A percentile compares a stretch with the other conserved stretches of the same genome.
phyloP scores from a whole-genome alignment of 371 early-diverging fungal genomes.

The Blakeslea trispora region DNA sequence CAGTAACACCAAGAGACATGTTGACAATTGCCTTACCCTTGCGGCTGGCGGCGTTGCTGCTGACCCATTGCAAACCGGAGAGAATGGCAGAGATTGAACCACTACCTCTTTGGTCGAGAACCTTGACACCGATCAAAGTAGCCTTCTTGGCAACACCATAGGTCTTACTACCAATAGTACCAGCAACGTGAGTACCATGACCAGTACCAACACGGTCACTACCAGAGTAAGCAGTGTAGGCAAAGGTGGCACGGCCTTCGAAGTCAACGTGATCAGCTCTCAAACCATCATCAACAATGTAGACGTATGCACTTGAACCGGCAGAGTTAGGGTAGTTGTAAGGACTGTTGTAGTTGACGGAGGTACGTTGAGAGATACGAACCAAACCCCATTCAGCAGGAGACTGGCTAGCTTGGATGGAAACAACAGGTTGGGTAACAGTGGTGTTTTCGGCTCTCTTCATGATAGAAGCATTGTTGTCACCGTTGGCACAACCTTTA shows the following conservation, averaged over 20 bases:
- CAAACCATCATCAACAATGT: no score
- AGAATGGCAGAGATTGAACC: slow-evolving; percentile 22
- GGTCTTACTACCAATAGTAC: slow-evolving; percentile 61
- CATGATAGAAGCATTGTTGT: not conserved
- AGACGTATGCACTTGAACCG: no score
- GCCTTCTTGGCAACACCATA: slow-evolving; percentile 71
- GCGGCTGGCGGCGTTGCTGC: slow-evolving; percentile 32
- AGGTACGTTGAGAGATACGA: slow-evolving; percentile 32
- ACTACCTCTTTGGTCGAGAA: slow-evolving; percentile 55
- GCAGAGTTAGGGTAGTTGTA: no score
- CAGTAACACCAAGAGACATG: slow-evolving; percentile 57
- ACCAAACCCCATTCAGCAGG: slow-evolving; percentile 39
- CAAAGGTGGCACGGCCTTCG: no score
- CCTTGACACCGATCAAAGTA: slow-evolving; percentile 64
- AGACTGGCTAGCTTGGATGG: slow-evolving; percentile 13
- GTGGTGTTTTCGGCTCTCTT: not conserved
- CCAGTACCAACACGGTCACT: no score
- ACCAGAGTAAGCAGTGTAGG: no score
- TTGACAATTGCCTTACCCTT: slow-evolving; percentile 46
- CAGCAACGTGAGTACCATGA: slow-evolving; percentile 72
- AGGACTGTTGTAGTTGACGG: no score
- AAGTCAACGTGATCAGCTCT: no score
- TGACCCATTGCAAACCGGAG: slow-evolving; percentile 68
- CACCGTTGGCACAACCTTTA: not conserved
- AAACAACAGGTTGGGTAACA: not conserved